Evolutionary conservation across 805 yeast genomes (phyloP).

Genomic region (Barnettozyma salicaria): DNA sequence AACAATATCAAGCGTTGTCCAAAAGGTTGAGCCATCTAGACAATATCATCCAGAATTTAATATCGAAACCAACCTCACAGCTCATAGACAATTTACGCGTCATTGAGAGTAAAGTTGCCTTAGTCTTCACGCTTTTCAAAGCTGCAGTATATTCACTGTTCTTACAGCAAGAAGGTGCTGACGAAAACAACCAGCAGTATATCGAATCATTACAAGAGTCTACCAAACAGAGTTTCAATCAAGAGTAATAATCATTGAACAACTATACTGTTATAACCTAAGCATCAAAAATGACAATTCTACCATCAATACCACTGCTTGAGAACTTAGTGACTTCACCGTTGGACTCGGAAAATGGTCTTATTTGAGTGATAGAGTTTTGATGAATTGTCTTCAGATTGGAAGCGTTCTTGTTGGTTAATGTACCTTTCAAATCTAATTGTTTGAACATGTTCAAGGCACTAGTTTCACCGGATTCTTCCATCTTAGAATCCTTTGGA

Average conservation of each 20-base stretch:
- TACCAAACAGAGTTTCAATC: conserved; percentile 18
- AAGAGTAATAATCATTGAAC: not conserved
- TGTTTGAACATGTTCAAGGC: conserved; percentile 93
- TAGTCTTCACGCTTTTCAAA: conserved; percentile 60
- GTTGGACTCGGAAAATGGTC: conserved; percentile 38
- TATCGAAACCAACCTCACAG: conserved; percentile 25
- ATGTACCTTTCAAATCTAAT: conserved; percentile 88
- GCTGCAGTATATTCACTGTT: conserved; percentile 66
- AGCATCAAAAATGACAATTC: conserved; percentile 69
- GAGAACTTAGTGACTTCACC: conserved; percentile 52
- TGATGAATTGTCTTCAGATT: conserved; percentile 78
- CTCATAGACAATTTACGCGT: conserved; percentile 47
- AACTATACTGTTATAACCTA: conserved; percentile 19
- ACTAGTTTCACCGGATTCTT: conserved; percentile 52
- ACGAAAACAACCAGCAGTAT: conserved; percentile 11
- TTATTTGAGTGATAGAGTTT: conserved; percentile 73
- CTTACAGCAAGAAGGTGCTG: conserved; percentile 39
- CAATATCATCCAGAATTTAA: conserved; percentile 18
- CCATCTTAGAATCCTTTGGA: conserved; percentile 47
- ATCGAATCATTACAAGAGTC: conserved; percentile 18
- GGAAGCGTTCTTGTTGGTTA: conserved; percentile 37
- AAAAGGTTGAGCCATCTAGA: conserved; percentile 27
- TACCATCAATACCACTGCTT: conserved; percentile 87
- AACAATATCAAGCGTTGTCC: conserved; percentile 35
- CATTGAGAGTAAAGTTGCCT: conserved; percentile 56